These are phyloP conservation scores for Leucocoprinus birnbaumii DNA, from an alignment of 768 basidiomycete genomes.

Conservation along the genomic window DNA sequence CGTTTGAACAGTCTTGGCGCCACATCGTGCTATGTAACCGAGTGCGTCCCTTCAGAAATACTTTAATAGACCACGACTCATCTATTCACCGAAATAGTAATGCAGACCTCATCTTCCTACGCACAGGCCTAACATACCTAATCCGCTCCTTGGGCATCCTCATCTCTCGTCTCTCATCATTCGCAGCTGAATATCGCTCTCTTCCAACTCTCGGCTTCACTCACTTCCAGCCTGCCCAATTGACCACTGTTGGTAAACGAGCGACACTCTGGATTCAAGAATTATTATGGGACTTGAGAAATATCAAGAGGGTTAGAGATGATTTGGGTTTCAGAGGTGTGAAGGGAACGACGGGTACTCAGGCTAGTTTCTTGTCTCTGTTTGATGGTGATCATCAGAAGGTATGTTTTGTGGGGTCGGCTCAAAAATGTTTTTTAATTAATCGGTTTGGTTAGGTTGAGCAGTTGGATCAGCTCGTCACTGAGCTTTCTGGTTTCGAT, in stretches of 20 bases:
- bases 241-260: constrained; percentile 97
- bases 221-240: constrained; percentile 97
- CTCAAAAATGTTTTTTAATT: not conserved
- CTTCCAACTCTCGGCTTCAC: constrained; percentile 97
- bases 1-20: constrained; percentile 70
- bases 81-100: constrained; percentile 58
- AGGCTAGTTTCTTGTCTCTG: constrained; percentile 90
- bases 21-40: constrained; percentile 98
- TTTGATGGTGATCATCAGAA: constrained; percentile 97
- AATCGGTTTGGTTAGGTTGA: constrained; percentile 56
- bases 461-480: constrained; percentile 84
- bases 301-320: constrained; percentile 83
- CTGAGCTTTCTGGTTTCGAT: constrained; percentile 86
- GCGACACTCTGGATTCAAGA: constrained; percentile 98
- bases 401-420: constrained; percentile 38
- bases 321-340: constrained; percentile 97
- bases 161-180: constrained; percentile 82
- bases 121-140: constrained; percentile 79
- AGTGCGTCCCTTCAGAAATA: constrained; percentile 49
- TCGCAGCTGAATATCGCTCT: constrained; percentile 82
- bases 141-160: constrained; percentile 86
- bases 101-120: constrained; percentile 96
- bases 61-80: not conserved
- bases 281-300: constrained; percentile 93
- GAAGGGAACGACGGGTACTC: constrained; percentile 99